Evolutionary conservation across 139 green algal species (phyloP).

Genomic region (Micractinium sp.): DNA sequence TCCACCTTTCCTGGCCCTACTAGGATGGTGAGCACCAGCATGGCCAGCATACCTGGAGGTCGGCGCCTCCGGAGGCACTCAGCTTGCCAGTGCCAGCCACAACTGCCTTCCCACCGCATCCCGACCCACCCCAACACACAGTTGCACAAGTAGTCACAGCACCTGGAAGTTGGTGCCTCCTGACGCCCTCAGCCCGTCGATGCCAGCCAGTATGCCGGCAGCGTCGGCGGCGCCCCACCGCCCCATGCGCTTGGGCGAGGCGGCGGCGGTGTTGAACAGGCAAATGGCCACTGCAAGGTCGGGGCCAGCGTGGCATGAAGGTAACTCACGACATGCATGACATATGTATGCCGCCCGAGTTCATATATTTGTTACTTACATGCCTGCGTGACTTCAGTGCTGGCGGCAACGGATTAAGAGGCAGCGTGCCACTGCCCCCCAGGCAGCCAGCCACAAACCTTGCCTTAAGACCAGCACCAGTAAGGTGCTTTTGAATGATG

Average conservation of each 20-base stretch:
- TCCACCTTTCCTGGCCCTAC: no score
- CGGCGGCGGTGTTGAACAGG: conserved; percentile 11
- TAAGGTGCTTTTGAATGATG: not conserved
- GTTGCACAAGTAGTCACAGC: not conserved
- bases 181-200: not conserved
- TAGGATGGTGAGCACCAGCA: not conserved
- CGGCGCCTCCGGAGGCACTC: not conserved
- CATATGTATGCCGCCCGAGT: no score
- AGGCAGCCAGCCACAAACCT: no score
- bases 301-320: not conserved
- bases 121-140: not conserved
- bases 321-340: no score
- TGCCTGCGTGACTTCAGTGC: no score
- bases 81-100: not conserved
- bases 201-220: not conserved
- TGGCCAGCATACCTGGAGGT: not conserved
- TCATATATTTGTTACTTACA: no score
- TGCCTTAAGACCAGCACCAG: no score
- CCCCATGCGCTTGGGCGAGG: conserved; percentile 27
- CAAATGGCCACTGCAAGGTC: conserved; percentile 5
- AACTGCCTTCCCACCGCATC: not conserved
- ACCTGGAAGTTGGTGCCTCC: conserved; percentile 38
- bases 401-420: not conserved
- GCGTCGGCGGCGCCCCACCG: not conserved
- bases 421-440: not conserved